These are phyloP conservation scores for Scolecobasidium constrictum DNA, from an alignment of 2,329 filamentous ascomycete species.

Conservation along the genomic window DNA sequence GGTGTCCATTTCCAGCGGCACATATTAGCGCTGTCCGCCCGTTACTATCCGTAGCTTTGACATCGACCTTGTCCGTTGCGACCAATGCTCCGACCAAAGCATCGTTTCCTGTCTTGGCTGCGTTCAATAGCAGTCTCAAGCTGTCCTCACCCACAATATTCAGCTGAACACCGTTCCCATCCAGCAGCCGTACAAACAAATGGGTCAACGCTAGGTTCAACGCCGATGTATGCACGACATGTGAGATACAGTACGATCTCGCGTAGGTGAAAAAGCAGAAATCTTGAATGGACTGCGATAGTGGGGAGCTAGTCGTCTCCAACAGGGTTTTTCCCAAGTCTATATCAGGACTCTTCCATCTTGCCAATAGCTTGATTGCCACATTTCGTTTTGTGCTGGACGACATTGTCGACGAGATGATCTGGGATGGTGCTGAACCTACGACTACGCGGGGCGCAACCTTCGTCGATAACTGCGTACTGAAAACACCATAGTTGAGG, in stretches of 20 bases:
- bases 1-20: too few species aligned
- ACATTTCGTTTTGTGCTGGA: constrained; percentile 9
- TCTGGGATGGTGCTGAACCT: constrained; percentile 14
- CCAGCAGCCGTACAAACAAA: too few species aligned
- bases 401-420: constrained; percentile 14
- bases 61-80: too few species aligned
- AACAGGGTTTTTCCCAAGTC: too few species aligned
- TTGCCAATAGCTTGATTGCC: constrained; percentile 10
- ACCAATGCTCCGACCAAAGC: too few species aligned
- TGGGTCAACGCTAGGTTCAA: neutral
- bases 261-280: constrained; percentile 1
- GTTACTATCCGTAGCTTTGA: too few species aligned
- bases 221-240: neutral
- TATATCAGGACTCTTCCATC: too few species aligned
- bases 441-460: constrained; percentile 14
- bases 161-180: too few species aligned
- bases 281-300: neutral
- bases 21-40: neutral
- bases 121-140: too few species aligned
- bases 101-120: too few species aligned
- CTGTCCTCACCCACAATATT: too few species aligned
- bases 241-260: neutral
- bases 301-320: neutral
- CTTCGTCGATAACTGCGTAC: too few species aligned
- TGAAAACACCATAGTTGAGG: constrained; percentile 19